These are phyloP conservation scores for Staphylotrichum longicolle DNA, from an alignment of 495 filamentous ascomycete genomes.

Conservation along the genomic window DNA sequence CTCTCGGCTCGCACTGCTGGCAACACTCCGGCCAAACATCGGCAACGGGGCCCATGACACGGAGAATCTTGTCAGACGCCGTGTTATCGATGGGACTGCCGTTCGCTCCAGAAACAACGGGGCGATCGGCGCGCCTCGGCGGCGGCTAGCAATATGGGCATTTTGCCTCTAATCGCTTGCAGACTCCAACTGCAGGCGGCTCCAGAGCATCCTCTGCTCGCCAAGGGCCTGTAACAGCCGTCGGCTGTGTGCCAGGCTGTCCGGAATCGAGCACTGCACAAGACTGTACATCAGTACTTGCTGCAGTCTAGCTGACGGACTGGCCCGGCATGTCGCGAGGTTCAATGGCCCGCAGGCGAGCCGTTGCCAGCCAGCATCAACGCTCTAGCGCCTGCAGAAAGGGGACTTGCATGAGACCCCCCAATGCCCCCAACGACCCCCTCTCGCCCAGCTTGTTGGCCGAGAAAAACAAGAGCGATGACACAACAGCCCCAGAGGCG, in stretches of 20 bases:
- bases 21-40: conserved; percentile 3
- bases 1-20: neutral
- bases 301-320: no score
- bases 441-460: neutral
- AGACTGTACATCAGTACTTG: no score
- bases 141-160: conserved; percentile 30
- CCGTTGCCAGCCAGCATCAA: neutral
- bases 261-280: no score
- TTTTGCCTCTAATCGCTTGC: conserved; percentile 28
- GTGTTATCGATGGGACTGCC: conserved; percentile 16
- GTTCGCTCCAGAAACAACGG: conserved; percentile 7
- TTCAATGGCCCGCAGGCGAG: conserved; percentile 11
- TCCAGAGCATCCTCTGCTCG: conserved; percentile 15
- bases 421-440: neutral
- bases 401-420: neutral
- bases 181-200: conserved; percentile 18
- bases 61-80: conserved; percentile 24
- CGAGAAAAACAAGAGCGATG: neutral
- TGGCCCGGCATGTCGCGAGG: neutral
- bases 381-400: neutral
- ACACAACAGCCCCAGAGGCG: neutral
- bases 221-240: conserved; percentile 16
- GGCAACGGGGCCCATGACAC: conserved; percentile 21
- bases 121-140: conserved; percentile 23
- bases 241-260: neutral